Conservation (phyloP, 139 green algal species). For the Chlorella sp. region DNA sequence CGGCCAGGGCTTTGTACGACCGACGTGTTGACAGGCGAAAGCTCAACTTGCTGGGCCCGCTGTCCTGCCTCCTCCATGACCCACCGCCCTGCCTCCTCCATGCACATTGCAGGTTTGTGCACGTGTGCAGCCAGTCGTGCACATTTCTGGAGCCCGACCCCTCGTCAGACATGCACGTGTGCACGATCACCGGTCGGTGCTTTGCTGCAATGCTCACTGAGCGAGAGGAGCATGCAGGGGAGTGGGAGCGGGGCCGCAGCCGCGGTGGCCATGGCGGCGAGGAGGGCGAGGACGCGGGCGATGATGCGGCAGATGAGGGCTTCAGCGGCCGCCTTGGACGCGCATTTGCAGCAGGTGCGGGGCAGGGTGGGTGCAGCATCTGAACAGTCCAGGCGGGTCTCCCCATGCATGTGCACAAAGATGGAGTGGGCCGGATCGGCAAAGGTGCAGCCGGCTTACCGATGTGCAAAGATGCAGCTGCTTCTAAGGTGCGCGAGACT, state of each 20-base stretch:
- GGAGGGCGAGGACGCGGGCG: constrained; percentile 1
- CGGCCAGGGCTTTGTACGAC: no score
- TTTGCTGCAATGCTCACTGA: constrained; percentile 15
- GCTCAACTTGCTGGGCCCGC: no score
- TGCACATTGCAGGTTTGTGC: constrained; percentile 21
- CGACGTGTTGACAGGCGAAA: no score
- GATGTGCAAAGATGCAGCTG: no score
- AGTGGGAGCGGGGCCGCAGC: constrained; percentile 26
- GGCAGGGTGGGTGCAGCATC: no score
- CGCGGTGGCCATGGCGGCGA: neutral
- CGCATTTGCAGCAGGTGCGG: constrained; percentile 22
- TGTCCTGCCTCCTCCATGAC: no score
- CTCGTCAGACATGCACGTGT: constrained; percentile 21
- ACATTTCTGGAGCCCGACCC: neutral
- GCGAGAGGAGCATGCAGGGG: constrained; percentile 29
- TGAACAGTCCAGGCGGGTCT: no score
- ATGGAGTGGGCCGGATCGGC: no score
- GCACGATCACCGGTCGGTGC: constrained; percentile 35
- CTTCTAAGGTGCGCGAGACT: no score
- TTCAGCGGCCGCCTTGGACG: constrained; percentile 41
- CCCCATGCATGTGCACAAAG: no score
- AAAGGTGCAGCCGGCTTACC: no score
- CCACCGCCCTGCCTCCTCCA: no score
- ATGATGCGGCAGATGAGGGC: constrained; percentile 23
- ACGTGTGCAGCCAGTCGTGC: constrained; percentile 41